These are phyloP conservation scores for Tetrapisispora taiwanensis DNA, from an alignment of 805 yeast species.

Conservation along the genomic window DNA sequence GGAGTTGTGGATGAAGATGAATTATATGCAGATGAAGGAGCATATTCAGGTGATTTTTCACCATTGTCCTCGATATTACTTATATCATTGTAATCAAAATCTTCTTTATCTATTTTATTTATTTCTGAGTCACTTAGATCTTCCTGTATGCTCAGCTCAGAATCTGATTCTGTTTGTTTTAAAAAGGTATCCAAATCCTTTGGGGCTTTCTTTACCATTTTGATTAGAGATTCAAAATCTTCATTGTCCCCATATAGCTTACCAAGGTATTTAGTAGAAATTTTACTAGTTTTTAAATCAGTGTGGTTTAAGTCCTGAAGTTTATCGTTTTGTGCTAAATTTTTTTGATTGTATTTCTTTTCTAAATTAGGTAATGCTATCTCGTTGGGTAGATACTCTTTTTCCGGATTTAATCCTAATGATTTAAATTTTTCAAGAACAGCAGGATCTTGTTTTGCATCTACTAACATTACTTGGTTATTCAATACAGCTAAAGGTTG, in stretches of 20 bases:
- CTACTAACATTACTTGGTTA: conserved; percentile 45
- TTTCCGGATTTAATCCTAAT: conserved; percentile 18
- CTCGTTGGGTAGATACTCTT: conserved; percentile 22
- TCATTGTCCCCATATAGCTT: conserved; percentile 17
- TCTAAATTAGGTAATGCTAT: conserved; percentile 17
- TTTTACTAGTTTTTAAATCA: not conserved
- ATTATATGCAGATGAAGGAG: not conserved
- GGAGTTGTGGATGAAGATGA: conserved; percentile 1
- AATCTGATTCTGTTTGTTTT: conserved; percentile 10
- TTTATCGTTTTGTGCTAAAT: not conserved
- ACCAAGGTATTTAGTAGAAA: conserved; percentile 15
- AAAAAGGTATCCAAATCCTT: conserved; percentile 20
- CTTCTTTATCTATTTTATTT: conserved; percentile 4
- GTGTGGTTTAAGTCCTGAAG: not conserved
- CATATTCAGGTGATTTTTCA: conserved; percentile 1
- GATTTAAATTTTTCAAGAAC: conserved; percentile 21
- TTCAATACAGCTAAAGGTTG: conserved; percentile 66
- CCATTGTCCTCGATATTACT: conserved; percentile 2
- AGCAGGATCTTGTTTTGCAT: conserved; percentile 18
- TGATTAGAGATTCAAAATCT: conserved; percentile 21
- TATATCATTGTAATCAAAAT: conserved; percentile 2
- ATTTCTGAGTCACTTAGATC: conserved; percentile 3
- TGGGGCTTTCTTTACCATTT: conserved; percentile 23
- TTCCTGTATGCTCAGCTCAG: conserved; percentile 5
- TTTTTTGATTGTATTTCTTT: not conserved